Conservation (phyloP, 2,329 filamentous ascomycete genomes). For the Pseudomassariella vexata region DNA sequence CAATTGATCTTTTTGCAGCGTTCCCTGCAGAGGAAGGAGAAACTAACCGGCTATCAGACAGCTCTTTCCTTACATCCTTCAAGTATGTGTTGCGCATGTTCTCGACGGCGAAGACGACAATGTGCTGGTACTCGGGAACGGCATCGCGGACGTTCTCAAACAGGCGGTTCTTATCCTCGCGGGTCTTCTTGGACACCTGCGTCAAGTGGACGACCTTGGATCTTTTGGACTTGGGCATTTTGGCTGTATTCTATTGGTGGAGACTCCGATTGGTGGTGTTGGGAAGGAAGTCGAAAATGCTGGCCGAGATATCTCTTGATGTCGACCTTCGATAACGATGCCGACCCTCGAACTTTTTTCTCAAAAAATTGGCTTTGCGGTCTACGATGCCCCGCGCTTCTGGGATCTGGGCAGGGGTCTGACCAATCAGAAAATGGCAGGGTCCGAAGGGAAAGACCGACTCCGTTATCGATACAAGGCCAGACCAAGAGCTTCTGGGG, state of each 20-base stretch:
- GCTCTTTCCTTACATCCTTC: slow-evolving; percentile 81
- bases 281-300: no score
- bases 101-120: slow-evolving; percentile 89
- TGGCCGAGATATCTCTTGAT: no score
- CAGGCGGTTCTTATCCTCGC: slow-evolving; percentile 85
- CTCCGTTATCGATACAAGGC: no score
- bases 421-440: slow-evolving; percentile 2
- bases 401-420: slow-evolving; percentile 2
- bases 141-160: slow-evolving; percentile 84
- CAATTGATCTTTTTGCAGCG: no score
- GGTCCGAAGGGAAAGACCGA: slow-evolving; percentile 8
- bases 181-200: slow-evolving; percentile 85
- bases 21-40: no score
- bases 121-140: slow-evolving; percentile 79
- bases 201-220: slow-evolving; percentile 84
- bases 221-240: slow-evolving; percentile 96
- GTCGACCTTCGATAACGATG: no score
- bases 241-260: slow-evolving; percentile 25
- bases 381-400: no score
- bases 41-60: slow-evolving; percentile 74
- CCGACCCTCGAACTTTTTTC: no score
- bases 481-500: no score
- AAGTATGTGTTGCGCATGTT: slow-evolving; percentile 98
- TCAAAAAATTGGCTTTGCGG: no score
- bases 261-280: no score